Percentiles rank a stretch among this genome's conserved stretches.
Evolutionary conservation across 345 rosid genomes (phyloP).

Genomic region (Gossypium sturtianum): DNA sequence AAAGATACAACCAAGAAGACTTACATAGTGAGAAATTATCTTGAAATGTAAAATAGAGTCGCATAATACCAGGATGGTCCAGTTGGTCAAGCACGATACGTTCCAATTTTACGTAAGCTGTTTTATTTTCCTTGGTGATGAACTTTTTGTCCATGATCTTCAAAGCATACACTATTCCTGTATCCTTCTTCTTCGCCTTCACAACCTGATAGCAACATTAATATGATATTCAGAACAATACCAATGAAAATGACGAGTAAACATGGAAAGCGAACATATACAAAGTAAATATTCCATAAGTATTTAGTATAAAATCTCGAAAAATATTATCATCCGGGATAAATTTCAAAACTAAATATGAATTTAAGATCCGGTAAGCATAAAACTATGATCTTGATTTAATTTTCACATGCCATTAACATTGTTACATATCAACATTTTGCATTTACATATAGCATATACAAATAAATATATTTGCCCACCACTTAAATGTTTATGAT

Average conservation of each 20-base stretch:
- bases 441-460: too few species aligned
- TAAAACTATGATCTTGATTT: too few species aligned
- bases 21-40: conserved; percentile 85
- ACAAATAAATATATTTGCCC: too few species aligned
- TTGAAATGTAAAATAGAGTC: conserved; percentile 86
- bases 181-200: conserved; percentile 87
- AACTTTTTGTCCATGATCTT: conserved; percentile 99
- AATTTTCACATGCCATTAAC: too few species aligned
- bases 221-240: conserved; percentile 12
- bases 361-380: too few species aligned
- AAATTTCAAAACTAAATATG: too few species aligned
- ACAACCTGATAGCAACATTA: conserved; percentile 56
- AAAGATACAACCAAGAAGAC: conserved; percentile 29
- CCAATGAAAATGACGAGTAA: not conserved
- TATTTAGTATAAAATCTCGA: not conserved
- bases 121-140: conserved; percentile 96
- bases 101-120: conserved; percentile 90
- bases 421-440: too few species aligned
- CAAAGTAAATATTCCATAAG: not conserved
- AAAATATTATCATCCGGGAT: not conserved
- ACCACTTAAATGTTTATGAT: too few species aligned
- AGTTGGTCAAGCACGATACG: conserved; percentile 97
- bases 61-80: conserved; percentile 90
- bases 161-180: conserved; percentile 81
- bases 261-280: not conserved